Percentiles rank a stretch among this genome's conserved stretches.
Conservation (phyloP, 169 alveolate genomes). For the Prorocentrum cordatum region DNA sequence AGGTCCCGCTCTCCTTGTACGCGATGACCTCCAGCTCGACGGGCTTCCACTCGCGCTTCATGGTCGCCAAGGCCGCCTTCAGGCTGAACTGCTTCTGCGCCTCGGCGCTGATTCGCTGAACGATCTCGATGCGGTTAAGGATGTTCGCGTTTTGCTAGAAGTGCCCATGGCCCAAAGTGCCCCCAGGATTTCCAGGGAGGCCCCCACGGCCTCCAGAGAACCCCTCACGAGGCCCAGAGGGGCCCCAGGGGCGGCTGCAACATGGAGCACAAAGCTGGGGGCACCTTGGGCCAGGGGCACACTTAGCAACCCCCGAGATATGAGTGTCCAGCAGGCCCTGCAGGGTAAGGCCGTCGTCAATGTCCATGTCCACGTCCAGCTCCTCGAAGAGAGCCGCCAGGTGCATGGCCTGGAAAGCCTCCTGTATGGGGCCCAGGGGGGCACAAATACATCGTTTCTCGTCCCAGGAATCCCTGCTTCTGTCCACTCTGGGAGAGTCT, state of each 20-base stretch:
- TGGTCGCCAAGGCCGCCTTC: conserved; percentile 46
- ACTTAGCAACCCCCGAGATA: too few species aligned
- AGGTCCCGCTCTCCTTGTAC: conserved; percentile 75
- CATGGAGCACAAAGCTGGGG: too few species aligned
- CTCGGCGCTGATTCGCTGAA: conserved; percentile 43
- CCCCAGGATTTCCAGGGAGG: too few species aligned
- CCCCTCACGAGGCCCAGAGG: too few species aligned
- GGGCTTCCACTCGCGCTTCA: conserved; percentile 78
- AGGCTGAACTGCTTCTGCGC: conserved; percentile 64
- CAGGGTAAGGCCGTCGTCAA: conserved; percentile 54
- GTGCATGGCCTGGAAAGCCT: conserved; percentile 45
- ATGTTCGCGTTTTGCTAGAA: not conserved
- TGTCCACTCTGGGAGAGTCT: too few species aligned
- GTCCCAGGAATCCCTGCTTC: too few species aligned
- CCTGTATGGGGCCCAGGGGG: conserved; percentile 29
- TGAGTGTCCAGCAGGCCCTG: not conserved
- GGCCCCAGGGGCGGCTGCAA: too few species aligned
- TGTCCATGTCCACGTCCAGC: conserved; percentile 58
- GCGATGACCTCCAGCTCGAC: conserved; percentile 74
- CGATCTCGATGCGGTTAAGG: conserved; percentile 63
- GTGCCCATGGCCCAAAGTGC: not conserved
- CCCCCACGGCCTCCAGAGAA: too few species aligned
- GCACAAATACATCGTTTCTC: too few species aligned
- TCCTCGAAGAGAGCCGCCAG: conserved; percentile 46
- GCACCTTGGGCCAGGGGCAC: too few species aligned